A percentile compares a stretch with the other conserved stretches of the same genome.
These are phyloP conservation scores for Chaetothyriales sp. DNA, from an alignment of 2,329 filamentous ascomycete genomes.

Conservation along the genomic window DNA sequence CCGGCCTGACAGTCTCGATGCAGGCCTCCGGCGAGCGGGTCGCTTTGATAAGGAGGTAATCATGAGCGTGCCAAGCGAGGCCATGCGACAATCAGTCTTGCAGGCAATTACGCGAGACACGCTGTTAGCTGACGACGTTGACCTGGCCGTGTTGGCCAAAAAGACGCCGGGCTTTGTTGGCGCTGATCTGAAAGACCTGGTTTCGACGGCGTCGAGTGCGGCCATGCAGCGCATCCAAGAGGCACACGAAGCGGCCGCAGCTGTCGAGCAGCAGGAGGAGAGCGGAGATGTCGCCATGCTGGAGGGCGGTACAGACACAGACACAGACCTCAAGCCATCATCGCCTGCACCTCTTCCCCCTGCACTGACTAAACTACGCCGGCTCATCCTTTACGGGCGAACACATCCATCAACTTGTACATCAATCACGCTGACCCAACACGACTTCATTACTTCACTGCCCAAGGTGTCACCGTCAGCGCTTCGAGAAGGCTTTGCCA, in stretches of 20 bases:
- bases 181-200: constrained; percentile 63
- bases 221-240: constrained; percentile 47
- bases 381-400: background rate
- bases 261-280: constrained; percentile 30
- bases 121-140: constrained; percentile 51
- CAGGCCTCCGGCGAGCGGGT: constrained; percentile 56
- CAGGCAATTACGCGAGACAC: constrained; percentile 54
- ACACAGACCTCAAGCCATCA: background rate
- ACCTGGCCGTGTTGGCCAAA: constrained; percentile 61
- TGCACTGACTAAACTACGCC: background rate
- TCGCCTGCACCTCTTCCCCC: background rate
- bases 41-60: constrained; percentile 74
- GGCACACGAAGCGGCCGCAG: constrained; percentile 8
- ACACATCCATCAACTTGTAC: constrained; percentile 18
- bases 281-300: background rate
- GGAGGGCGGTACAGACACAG: background rate
- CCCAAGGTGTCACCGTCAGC: constrained; percentile 63
- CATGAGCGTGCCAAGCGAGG: constrained; percentile 70
- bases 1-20: constrained; percentile 70
- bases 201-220: constrained; percentile 48
- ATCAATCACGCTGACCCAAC: constrained; percentile 43
- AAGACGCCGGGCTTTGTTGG: constrained; percentile 86
- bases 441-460: constrained; percentile 59
- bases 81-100: constrained; percentile 63
- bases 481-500: constrained; percentile 86